A percentile compares a stretch with the other conserved stretches of the same genome.
phyloP scores from a whole-genome alignment of 768 basidiomycete species.

The Multifurca ochricompacta region DNA sequence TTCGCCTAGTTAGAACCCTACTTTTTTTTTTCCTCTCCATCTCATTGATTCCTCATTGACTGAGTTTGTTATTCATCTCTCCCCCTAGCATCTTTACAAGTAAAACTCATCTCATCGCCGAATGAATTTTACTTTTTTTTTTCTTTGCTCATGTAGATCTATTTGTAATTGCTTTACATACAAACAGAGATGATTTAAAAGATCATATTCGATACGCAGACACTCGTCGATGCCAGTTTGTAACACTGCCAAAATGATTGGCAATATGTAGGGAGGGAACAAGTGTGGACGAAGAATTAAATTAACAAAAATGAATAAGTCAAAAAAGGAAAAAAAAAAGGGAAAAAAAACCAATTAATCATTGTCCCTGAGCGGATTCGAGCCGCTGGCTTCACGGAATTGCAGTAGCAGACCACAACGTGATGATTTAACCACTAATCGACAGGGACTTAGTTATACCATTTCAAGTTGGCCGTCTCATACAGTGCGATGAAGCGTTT shows the following conservation, averaged over 20 bases:
- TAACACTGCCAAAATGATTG: no score
- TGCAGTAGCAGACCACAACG: conserved; percentile 10
- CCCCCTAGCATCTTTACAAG: no score
- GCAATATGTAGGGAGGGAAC: no score
- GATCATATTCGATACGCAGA: not conserved
- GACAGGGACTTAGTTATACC: conserved; percentile 6
- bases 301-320: no score
- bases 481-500: no score
- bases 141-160: not conserved
- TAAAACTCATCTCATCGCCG: not conserved
- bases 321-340: no score
- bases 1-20: not conserved
- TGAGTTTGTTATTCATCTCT: conserved; percentile 4
- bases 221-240: no score
- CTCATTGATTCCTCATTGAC: conserved; percentile 6
- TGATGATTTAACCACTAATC: conserved; percentile 22
- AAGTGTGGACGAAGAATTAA: no score
- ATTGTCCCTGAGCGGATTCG: conserved; percentile 19
- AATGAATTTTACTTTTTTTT: not conserved
- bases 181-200: not conserved
- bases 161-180: conserved; percentile 1
- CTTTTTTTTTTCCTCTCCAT: not conserved
- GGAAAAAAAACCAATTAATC: not conserved
- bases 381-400: conserved; percentile 19
- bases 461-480: not conserved